Conservation (phyloP, 495 filamentous ascomycete genomes). For the Diplogelasinospora grovesii region DNA sequence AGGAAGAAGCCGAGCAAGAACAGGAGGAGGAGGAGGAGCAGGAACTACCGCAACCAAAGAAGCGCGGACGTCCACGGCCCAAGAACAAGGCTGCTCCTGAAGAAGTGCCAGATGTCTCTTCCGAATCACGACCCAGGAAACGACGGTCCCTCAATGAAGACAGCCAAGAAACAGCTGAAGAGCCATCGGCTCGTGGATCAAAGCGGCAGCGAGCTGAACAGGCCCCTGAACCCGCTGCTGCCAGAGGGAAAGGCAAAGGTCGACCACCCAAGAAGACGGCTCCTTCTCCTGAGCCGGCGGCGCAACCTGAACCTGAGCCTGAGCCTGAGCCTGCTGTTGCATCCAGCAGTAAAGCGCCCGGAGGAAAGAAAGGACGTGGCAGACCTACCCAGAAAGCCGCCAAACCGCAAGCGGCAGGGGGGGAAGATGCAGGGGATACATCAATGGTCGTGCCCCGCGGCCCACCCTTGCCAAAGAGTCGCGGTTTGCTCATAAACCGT, state of each 20-base stretch:
- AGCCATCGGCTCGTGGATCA: conserved; percentile 9
- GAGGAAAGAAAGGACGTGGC: too few species aligned
- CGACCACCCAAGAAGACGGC: conserved; percentile 1
- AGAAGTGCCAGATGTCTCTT: neutral
- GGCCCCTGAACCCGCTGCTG: neutral
- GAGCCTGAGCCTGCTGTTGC: too few species aligned
- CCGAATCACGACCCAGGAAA: conserved; percentile 12
- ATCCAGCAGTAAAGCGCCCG: conserved; percentile 9
- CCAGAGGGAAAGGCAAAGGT: conserved; percentile 1
- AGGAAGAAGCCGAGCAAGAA: conserved; percentile 1
- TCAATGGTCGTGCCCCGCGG: conserved; percentile 37
- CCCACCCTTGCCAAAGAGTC: conserved; percentile 48
- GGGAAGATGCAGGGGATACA: conserved; percentile 31
- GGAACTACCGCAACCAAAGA: conserved; percentile 1
- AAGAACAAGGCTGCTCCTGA: conserved; percentile 13
- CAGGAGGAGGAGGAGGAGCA: conserved; percentile 2
- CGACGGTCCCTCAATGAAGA: conserved; percentile 16
- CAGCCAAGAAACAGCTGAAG: conserved; percentile 5
- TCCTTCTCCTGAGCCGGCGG: neutral
- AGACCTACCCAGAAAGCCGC: conserved; percentile 11
- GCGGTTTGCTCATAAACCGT: conserved; percentile 64
- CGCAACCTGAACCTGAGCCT: neutral
- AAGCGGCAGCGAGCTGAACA: conserved; percentile 19
- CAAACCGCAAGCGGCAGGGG: conserved; percentile 9
- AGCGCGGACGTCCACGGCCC: conserved; percentile 10